phyloP scores from a whole-genome alignment of 2,329 filamentous ascomycete species.

The Fusarium sp. region DNA sequence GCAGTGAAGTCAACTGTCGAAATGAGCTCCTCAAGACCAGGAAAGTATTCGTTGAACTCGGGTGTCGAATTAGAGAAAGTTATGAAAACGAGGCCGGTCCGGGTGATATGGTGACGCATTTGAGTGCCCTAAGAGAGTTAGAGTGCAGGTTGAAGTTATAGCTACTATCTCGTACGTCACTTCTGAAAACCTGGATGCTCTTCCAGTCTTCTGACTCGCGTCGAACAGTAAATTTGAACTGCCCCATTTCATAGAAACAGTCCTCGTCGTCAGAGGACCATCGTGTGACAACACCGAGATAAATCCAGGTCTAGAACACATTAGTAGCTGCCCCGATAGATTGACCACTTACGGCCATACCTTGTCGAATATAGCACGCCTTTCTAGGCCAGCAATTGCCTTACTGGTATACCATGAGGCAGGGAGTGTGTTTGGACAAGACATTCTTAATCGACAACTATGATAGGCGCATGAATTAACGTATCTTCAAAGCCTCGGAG shows the following conservation, averaged over 20 bases:
- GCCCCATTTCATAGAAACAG: background rate
- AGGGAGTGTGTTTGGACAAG: background rate
- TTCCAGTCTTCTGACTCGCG: background rate
- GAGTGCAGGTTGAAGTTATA: background rate
- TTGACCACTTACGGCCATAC: background rate
- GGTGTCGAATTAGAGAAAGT: background rate
- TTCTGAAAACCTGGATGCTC: background rate
- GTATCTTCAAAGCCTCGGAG: background rate
- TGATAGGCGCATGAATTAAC: background rate
- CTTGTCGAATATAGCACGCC: background rate
- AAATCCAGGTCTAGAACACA: background rate
- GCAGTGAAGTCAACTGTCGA: background rate
- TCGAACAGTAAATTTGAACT: background rate
- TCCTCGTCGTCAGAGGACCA: background rate
- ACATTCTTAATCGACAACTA: background rate
- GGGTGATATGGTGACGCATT: background rate
- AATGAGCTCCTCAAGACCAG: background rate
- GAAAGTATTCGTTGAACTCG: background rate
- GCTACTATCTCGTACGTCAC: background rate
- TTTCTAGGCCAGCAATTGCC: background rate
- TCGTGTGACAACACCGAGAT: background rate
- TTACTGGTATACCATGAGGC: background rate
- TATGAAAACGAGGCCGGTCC: background rate
- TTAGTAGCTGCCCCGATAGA: background rate
- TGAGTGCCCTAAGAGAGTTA: background rate